Conservation (phyloP, 176 grass and related monocot species). For the Oropetium thomaeum region DNA sequence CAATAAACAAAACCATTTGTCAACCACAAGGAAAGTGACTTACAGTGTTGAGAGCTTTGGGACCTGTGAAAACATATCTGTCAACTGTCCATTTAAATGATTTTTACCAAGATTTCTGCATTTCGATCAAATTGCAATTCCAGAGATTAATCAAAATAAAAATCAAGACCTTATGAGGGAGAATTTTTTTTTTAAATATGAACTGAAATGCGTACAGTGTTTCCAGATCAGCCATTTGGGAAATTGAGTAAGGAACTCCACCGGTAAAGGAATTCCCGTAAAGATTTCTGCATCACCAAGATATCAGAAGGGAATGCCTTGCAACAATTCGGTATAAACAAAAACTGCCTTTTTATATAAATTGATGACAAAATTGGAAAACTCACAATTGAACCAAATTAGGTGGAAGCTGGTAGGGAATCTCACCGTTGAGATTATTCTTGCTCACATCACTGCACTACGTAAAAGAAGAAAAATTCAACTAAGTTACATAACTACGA, state of each 20-base stretch:
- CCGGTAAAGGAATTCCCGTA: conserved; percentile 75
- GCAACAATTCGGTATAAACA: neutral
- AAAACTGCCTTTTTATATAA: conserved; percentile 9
- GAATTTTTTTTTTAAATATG: no score
- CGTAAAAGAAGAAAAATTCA: conserved; percentile 54
- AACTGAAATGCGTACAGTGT: conserved; percentile 56
- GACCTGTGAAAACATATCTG: conserved; percentile 81
- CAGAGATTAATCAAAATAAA: neutral
- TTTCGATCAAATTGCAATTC: conserved; percentile 13
- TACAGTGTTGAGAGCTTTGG: conserved; percentile 73
- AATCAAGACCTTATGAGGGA: neutral
- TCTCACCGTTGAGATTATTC: conserved; percentile 83
- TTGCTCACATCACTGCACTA: conserved; percentile 95
- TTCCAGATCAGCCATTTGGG: conserved; percentile 85
- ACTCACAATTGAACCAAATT: conserved; percentile 80
- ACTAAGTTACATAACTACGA: conserved; percentile 65
- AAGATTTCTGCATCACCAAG: conserved; percentile 57
- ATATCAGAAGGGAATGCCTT: neutral
- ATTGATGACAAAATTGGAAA: neutral
- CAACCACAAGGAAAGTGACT: conserved; percentile 13
- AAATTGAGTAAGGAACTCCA: conserved; percentile 79
- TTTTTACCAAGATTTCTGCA: conserved; percentile 76
- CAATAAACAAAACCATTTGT: neutral
- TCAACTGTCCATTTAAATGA: conserved; percentile 76
- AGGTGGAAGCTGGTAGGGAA: conserved; percentile 90